phyloP scores from a whole-genome alignment of 768 basidiomycete genomes.

The Lactarius vividus region DNA sequence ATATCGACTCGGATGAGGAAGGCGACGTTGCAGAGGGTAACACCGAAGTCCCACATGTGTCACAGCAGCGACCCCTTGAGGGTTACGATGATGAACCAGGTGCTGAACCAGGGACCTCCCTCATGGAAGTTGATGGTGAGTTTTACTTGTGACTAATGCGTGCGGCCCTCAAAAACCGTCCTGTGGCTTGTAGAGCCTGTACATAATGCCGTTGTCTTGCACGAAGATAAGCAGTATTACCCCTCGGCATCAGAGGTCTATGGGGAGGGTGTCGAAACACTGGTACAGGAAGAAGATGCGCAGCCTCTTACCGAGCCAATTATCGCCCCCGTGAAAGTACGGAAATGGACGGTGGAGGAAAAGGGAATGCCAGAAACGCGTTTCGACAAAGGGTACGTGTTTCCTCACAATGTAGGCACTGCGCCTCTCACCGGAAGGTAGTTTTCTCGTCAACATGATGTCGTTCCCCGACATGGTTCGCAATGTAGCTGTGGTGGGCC shows the following conservation, averaged over 20 bases:
- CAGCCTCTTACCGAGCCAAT: conserved; percentile 96
- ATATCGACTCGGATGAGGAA: conserved; percentile 85
- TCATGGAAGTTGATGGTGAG: conserved; percentile 86
- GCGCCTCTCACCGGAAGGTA: conserved; percentile 36
- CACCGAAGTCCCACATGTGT: conserved; percentile 41
- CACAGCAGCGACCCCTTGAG: conserved; percentile 57
- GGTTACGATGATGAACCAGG: conserved; percentile 71
- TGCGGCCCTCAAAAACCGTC: conserved; percentile 7
- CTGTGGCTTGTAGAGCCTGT: conserved; percentile 61
- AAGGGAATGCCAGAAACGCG: conserved; percentile 95
- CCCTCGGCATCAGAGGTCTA: conserved; percentile 90
- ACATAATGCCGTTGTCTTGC: conserved; percentile 82
- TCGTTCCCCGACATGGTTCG: conserved; percentile 91
- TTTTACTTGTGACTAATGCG: not conserved
- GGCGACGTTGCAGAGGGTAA: conserved; percentile 53
- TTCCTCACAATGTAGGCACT: not conserved
- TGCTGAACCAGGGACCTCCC: conserved; percentile 50
- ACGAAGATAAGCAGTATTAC: conserved; percentile 99
- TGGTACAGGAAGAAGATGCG: conserved; percentile 98
- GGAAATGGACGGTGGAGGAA: conserved; percentile 93
- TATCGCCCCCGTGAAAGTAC: conserved; percentile 89
- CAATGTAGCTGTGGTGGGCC: conserved; percentile 94
- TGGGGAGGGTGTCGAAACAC: conserved; percentile 89
- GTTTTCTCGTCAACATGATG: conserved; percentile 90
- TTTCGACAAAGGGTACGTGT: conserved; percentile 90